phyloP scores from a whole-genome alignment of 73 alveolate species.

The Uronychia setigera region DNA sequence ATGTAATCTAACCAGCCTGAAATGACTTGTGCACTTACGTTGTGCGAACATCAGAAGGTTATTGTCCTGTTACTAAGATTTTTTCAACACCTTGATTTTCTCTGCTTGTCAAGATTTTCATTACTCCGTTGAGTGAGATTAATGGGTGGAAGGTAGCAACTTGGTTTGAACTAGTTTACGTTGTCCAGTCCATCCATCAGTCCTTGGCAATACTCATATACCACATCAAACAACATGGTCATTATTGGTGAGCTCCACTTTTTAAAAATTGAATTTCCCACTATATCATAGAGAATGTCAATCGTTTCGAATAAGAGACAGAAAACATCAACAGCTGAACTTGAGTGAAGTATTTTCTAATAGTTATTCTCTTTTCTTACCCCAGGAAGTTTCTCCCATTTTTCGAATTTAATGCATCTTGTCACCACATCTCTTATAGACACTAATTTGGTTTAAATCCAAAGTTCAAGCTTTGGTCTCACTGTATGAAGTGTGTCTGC shows the following conservation, averaged over 20 bases:
- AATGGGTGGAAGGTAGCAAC: conserved; percentile 38
- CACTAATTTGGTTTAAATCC: conserved; percentile 36
- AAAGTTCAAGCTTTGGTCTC: conserved; percentile 36
- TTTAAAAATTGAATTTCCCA: conserved; percentile 50
- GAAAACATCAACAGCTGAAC: conserved; percentile 49
- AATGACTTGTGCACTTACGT: background rate
- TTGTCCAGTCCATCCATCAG: conserved; percentile 32
- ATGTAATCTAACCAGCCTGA: conserved; percentile 47
- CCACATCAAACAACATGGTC: conserved; percentile 45
- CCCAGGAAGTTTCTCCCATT: conserved; percentile 42
- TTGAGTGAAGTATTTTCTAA: conserved; percentile 4
- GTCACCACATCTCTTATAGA: conserved; percentile 32
- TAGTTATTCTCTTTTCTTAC: background rate
- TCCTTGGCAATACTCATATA: conserved; percentile 49
- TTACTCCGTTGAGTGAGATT: conserved; percentile 42
- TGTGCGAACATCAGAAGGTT: background rate
- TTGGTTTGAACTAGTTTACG: conserved; percentile 33
- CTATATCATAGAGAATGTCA: conserved; percentile 48
- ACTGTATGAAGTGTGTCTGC: conserved; percentile 26
- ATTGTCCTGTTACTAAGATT: background rate
- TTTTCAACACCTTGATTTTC: conserved; percentile 23
- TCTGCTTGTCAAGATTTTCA: conserved; percentile 17
- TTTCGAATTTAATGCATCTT: conserved; percentile 36
- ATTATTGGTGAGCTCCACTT: conserved; percentile 43
- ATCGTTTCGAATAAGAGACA: conserved; percentile 33